These are phyloP conservation scores for Mycena vulgaris DNA, from an alignment of 768 basidiomycete species.

Conservation along the genomic window DNA sequence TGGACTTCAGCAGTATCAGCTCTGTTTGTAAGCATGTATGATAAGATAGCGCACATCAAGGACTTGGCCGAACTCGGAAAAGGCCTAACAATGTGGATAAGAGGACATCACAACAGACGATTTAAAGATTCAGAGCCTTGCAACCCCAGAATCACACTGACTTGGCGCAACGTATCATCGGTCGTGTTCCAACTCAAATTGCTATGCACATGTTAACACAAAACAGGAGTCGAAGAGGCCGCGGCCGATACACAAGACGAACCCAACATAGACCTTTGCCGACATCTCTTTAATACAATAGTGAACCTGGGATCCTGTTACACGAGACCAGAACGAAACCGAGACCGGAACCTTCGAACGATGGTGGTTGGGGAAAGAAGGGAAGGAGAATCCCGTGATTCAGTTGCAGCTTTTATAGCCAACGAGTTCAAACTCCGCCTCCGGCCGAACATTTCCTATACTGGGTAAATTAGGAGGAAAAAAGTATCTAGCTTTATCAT, in stretches of 20 bases:
- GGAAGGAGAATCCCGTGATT: constrained; percentile 47
- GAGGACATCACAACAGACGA: constrained; percentile 51
- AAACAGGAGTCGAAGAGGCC: constrained; percentile 64
- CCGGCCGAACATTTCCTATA: background rate
- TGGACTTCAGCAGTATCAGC: constrained; percentile 76
- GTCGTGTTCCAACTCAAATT: constrained; percentile 98
- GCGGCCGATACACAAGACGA: constrained; percentile 77
- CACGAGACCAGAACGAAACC: constrained; percentile 68
- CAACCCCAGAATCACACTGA: constrained; percentile 73
- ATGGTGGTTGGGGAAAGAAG: constrained; percentile 65
- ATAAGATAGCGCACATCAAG: constrained; percentile 88
- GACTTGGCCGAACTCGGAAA: constrained; percentile 85
- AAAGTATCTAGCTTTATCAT: constrained; percentile 23
- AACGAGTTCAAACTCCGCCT: constrained; percentile 66
- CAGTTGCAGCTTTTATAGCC: constrained; percentile 59
- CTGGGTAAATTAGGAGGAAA: constrained; percentile 1
- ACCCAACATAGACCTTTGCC: constrained; percentile 95
- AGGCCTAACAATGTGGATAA: constrained; percentile 79
- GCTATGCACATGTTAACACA: constrained; percentile 70
- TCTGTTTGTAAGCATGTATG: constrained; percentile 50
- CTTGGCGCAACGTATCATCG: constrained; percentile 90
- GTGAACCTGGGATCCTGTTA: constrained; percentile 66
- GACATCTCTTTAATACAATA: constrained; percentile 76
- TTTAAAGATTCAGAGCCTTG: constrained; percentile 46
- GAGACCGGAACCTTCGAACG: constrained; percentile 69